A percentile compares a stretch with the other conserved stretches of the same genome.
Evolutionary conservation across 495 filamentous ascomycete genomes (phyloP).

Genomic region (Lichenothelia convexa): DNA sequence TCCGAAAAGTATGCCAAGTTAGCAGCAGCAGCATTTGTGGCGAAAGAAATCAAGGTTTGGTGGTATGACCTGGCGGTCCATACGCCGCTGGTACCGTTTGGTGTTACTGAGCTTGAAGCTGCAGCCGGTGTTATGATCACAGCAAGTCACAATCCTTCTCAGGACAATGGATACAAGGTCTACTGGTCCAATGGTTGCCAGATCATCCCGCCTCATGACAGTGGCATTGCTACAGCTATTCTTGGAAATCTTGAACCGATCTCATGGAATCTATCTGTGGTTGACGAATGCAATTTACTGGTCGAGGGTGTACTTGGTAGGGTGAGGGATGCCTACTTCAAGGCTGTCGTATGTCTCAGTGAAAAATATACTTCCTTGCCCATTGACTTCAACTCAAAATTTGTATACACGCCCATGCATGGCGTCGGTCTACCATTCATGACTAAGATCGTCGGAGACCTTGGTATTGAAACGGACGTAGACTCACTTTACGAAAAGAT

Average conservation of each 20-base stretch:
- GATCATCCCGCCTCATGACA: conserved; percentile 48
- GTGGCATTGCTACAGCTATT: conserved; percentile 41
- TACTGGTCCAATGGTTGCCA: conserved; percentile 55
- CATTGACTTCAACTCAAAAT: conserved; percentile 26
- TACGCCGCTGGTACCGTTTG: conserved; percentile 55
- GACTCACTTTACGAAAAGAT: too few species aligned
- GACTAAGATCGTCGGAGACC: conserved; percentile 25
- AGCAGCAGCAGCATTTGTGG: conserved; percentile 44
- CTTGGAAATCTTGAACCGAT: conserved; percentile 35
- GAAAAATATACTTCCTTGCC: too few species aligned
- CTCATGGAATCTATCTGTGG: conserved; percentile 29
- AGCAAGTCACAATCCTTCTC: conserved; percentile 50
- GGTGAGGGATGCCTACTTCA: conserved; percentile 13
- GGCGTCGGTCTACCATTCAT: conserved; percentile 40
- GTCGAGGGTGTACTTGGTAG: conserved; percentile 23
- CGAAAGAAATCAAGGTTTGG: conserved; percentile 41
- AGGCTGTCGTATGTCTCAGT: too few species aligned
- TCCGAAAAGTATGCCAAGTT: conserved; percentile 45
- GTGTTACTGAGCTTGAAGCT: conserved; percentile 34
- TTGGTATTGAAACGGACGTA: conserved; percentile 27
- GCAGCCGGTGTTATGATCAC: conserved; percentile 57
- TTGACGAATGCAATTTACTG: conserved; percentile 24
- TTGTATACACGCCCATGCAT: conserved; percentile 56
- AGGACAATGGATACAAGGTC: conserved; percentile 61
- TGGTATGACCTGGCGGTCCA: conserved; percentile 38